Base-by-base conservation (phyloP, 768 basidiomycete genomes). In the Xanthoconium purpureum region DNA sequence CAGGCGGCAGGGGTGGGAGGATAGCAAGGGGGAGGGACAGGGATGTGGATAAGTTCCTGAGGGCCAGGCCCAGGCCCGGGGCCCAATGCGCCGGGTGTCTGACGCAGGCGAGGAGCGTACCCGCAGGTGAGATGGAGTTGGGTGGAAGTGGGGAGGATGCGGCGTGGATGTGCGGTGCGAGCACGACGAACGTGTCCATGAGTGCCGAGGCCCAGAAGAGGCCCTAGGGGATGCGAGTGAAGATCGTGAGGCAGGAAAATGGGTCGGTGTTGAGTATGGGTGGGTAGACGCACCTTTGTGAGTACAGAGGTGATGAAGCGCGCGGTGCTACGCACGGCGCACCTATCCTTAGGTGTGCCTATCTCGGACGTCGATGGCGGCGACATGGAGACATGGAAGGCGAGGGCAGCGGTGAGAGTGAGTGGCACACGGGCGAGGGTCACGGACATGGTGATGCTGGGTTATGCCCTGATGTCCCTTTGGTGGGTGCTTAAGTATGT, bases 341-440 rank as follows among this genome's bases (percentile, higher is more conserved):
- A 28, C 74, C 74, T 30, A 76, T 70, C 24, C 76, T 11, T 17
- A 6, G 32, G 15, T 3, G 6, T 35, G 32, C 28, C 45, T 14
- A 30, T 1, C 20, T 32, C 24, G 3, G 48, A 13, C 12, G 39
- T 18, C 3, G 46, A 11, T 2, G 42, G 82, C 39, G 82, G 78
- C 2, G 81, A 82, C 35, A 74, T 68, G 20, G 78, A 73, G 30
- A 73, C 65, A 32, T 80, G 79, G 15, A 81, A 63, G 29, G 76
- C 78, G 46, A 76, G 52, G 62, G 77, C 77, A 17, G 77, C 72
- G 17, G 75, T 66, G 37, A 80, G 61, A 43, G 77, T 71, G 63
- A 75, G 75, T 6, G 79, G 78, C 45, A 81, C 67, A 58, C 75
- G 78, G 46, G 76, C 42, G 42, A 77, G 63, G 36, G 73, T 60